Base-by-base conservation (phyloP, 2,329 filamentous ascomycete genomes). In the Coniosporium uncinatum region DNA sequence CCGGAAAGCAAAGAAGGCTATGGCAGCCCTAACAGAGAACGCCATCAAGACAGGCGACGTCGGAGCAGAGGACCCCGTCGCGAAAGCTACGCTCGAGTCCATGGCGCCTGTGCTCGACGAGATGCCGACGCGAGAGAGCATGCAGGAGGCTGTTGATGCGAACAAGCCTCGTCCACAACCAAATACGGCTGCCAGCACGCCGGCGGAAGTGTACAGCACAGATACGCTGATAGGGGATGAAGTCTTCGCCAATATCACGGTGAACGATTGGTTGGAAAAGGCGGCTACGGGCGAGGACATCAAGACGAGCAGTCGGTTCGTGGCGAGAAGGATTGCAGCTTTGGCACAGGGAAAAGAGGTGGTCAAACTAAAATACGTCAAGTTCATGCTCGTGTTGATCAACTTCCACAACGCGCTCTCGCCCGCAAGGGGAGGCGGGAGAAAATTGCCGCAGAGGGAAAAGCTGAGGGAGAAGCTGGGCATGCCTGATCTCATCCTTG, bases 1-100 rank as follows among this genome's bases (percentile, higher is more conserved):
- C 20, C 89, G 87, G 69, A 91, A 90, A 64, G 84, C 87, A 18
- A 85, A 82, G 71, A 91, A 90, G 66, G 83, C 79, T 1, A 79
- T 93, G 50, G 71, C 75, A 21, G 76, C 81, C 42, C 72, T 77
- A 48, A 79, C 80, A 3, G 74, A 85, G 52, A 89, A 90, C 55
- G 83, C 84, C 16, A 88, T 91, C 50, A 65, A 54, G 27, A 49
- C 51, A 6, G 56, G 57, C 21, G 55, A 37, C 46, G 49, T 52
- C 16, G 62, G n/a, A 36, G 20, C n/a, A 21, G 21, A 13, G 38
- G 56, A 59, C 16, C 46, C 50, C 56, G 42, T 61, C 2, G 59
- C 59, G 5, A 48, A 53, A 5, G 59, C 59, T 22, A 75, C 88
- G 41, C 71, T 90, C 49, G 69, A 75, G 18, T 73, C 72, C 14